These are phyloP conservation scores for Beta lomatogona DNA, from an alignment of 179 eudicot genomes.

Conservation along the genomic window DNA sequence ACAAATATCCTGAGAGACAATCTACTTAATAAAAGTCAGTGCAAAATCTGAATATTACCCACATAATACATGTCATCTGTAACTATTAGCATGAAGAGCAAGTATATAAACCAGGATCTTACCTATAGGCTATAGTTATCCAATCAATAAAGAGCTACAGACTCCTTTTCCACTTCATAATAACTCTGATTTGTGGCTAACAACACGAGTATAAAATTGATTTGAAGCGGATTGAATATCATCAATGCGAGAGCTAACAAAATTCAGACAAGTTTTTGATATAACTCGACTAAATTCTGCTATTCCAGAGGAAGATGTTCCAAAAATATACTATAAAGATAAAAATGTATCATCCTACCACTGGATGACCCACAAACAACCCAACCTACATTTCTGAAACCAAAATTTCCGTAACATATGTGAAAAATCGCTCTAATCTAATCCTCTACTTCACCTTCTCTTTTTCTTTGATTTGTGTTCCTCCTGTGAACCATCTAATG, in stretches of 20 bases:
- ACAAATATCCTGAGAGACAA: not conserved
- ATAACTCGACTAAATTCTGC: not conserved
- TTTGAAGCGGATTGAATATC: not conserved
- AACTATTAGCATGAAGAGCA: not conserved
- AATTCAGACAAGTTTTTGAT: too few relatives aligned
- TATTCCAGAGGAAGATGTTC: not conserved
- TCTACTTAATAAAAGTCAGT: not conserved
- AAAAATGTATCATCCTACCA: not conserved
- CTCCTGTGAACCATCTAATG: constrained; percentile 34
- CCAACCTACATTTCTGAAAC: not conserved
- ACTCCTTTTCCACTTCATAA: not conserved
- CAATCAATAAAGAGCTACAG: not conserved
- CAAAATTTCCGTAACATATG: constrained; percentile 8
- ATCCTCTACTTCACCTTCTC: constrained; percentile 33
- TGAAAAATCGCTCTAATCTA: constrained; percentile 16
- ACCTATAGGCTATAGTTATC: not conserved
- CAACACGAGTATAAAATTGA: not conserved
- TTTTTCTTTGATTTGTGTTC: constrained; percentile 41
- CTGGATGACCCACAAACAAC: not conserved
- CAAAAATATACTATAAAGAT: not conserved
- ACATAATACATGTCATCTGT: not conserved
- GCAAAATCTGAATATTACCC: not conserved
- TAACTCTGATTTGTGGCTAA: not conserved
- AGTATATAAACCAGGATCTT: not conserved
- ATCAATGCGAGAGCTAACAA: not conserved